These are phyloP conservation scores for Trichoderma koningiopsis DNA, from an alignment of 2,329 filamentous ascomycete genomes.

Conservation along the genomic window DNA sequence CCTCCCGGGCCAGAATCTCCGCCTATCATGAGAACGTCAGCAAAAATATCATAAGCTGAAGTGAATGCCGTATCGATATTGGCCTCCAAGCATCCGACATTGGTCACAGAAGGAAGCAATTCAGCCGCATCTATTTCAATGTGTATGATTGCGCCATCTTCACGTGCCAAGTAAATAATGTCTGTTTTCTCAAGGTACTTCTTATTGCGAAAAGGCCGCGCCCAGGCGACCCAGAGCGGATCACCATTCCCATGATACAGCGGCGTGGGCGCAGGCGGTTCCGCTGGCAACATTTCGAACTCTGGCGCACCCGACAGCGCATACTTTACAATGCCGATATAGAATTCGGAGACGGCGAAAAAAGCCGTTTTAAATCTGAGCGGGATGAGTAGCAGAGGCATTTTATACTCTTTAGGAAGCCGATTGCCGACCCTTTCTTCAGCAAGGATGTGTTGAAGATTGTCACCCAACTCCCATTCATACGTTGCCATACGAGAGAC, in stretches of 20 bases:
- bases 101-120: slow-evolving; percentile 56
- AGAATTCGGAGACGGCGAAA: slow-evolving; percentile 63
- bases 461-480: slow-evolving; percentile 60
- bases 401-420: slow-evolving; percentile 53
- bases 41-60: slow-evolving; percentile 65
- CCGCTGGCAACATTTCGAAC: slow-evolving; percentile 50
- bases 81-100: slow-evolving; percentile 66
- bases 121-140: slow-evolving; percentile 65
- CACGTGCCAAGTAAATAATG: slow-evolving; percentile 80
- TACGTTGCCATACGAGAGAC: slow-evolving; percentile 58
- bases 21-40: slow-evolving; percentile 78
- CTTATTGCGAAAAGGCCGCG: slow-evolving; percentile 70
- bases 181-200: slow-evolving; percentile 67
- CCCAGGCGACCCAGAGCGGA: slow-evolving; percentile 83
- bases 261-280: slow-evolving; percentile 44
- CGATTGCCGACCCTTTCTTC: slow-evolving; percentile 53
- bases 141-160: slow-evolving; percentile 80
- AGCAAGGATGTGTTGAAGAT: slow-evolving; percentile 48
- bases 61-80: slow-evolving; percentile 83
- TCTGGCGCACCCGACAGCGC: slow-evolving; percentile 54
- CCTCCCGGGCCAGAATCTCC: slow-evolving; percentile 78
- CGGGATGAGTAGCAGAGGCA: slow-evolving; percentile 73
- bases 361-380: slow-evolving; percentile 72
- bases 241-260: slow-evolving; percentile 49
- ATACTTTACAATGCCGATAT: slow-evolving; percentile 59